Conservation (phyloP, 805 yeast genomes). For the Ogataea neopini region DNA sequence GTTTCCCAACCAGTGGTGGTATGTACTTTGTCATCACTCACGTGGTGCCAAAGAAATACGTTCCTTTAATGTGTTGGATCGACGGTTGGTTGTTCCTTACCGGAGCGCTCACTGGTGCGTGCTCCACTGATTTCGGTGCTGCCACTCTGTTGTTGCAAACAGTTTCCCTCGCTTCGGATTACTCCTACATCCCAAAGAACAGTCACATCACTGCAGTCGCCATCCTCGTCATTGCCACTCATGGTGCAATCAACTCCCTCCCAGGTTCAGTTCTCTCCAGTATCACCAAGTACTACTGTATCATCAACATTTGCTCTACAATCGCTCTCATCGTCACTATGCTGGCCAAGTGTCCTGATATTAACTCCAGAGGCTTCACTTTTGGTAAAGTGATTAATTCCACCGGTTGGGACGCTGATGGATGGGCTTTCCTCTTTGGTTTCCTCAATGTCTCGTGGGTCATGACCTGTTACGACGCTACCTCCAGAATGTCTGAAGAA, state of each 20-base stretch:
- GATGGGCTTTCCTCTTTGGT: slow-evolving; percentile 59
- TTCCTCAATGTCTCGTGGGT: slow-evolving; percentile 62
- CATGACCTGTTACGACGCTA: slow-evolving; percentile 57
- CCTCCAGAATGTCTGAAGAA: slow-evolving; percentile 57
- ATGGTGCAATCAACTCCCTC: slow-evolving; percentile 51
- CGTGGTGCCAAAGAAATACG: slow-evolving; percentile 49
- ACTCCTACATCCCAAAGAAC: slow-evolving; percentile 41
- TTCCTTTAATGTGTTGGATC: slow-evolving; percentile 54
- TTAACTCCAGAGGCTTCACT: slow-evolving; percentile 46
- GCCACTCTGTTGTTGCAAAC: slow-evolving; percentile 49
- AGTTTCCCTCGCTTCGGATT: slow-evolving; percentile 40
- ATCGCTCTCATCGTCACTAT: slow-evolving; percentile 54
- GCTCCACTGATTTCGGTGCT: slow-evolving; percentile 55
- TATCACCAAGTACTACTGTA: slow-evolving; percentile 52
- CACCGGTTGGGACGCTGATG: slow-evolving; percentile 53
- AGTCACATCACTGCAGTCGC: slow-evolving; percentile 52
- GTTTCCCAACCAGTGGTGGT: slow-evolving; percentile 57
- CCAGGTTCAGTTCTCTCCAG: slow-evolving; percentile 52
- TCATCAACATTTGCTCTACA: slow-evolving; percentile 49
- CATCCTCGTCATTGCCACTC: slow-evolving; percentile 49
- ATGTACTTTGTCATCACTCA: slow-evolving; percentile 49
- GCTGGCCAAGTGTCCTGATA: slow-evolving; percentile 51
- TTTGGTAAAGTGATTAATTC: slow-evolving; percentile 48
- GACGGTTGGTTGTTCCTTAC: slow-evolving; percentile 55
- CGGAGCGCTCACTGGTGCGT: slow-evolving; percentile 51